Percentiles rank a stretch among this genome's conserved stretches.
Conservation (phyloP, 139 green algal genomes). For the Picochlorum sp. region DNA sequence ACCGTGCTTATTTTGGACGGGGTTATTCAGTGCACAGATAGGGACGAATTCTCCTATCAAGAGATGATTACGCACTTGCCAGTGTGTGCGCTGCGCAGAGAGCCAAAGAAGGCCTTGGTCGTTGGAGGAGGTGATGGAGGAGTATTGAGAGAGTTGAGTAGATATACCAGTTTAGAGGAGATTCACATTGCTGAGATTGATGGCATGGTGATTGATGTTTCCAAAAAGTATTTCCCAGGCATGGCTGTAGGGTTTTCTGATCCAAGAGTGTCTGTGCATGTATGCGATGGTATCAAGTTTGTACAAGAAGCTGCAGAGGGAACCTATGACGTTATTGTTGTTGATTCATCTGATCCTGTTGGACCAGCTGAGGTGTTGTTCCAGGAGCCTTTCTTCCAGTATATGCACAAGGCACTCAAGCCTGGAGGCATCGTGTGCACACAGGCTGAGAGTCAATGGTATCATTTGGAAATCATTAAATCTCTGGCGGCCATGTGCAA, state of each 20-base stretch:
- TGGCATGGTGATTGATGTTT: constrained; percentile 70
- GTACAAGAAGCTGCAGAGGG: constrained; percentile 58
- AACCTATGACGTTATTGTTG: constrained; percentile 94
- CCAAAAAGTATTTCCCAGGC: constrained; percentile 84
- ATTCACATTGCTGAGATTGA: constrained; percentile 98
- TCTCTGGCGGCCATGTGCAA: constrained; percentile 80
- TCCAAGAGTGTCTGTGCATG: constrained; percentile 71
- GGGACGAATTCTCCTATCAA: constrained; percentile 93
- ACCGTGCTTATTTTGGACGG: constrained; percentile 92
- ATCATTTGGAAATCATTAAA: constrained; percentile 94
- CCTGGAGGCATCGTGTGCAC: constrained; percentile 92
- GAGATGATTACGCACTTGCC: constrained; percentile 98
- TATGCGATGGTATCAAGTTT: constrained; percentile 94
- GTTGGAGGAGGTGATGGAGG: constrained; percentile 96
- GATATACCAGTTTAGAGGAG: constrained; percentile 63
- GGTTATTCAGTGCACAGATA: constrained; percentile 93
- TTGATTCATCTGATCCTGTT: constrained; percentile 95
- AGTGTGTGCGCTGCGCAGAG: constrained; percentile 53
- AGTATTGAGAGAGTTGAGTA: constrained; percentile 85
- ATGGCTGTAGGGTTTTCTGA: constrained; percentile 88
- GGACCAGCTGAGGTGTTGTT: constrained; percentile 91
- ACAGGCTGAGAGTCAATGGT: constrained; percentile 44
- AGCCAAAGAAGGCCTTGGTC: constrained; percentile 74
- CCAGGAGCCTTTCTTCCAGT: constrained; percentile 89
- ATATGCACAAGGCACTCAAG: constrained; percentile 81